Percentiles rank a stretch among this genome's conserved stretches.
These are phyloP conservation scores for Kurtzmaniella quercitrusa DNA, from an alignment of 1,139 yeast species.

Conservation along the genomic window DNA sequence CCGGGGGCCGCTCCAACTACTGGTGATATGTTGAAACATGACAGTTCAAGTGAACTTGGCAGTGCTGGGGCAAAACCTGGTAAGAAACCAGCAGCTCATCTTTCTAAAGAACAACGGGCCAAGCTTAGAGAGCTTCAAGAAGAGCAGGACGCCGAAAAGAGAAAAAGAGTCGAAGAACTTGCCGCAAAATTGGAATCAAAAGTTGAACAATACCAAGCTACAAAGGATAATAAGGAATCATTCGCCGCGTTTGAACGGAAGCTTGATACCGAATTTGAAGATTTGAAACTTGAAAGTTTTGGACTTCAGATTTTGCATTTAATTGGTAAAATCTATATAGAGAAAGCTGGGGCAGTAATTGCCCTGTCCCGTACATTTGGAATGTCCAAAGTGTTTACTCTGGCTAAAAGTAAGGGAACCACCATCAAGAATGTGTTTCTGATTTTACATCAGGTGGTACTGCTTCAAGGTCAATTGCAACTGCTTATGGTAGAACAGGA, in stretches of 20 bases:
- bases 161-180: slow-evolving; percentile 52
- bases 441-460: slow-evolving; percentile 39
- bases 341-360: slow-evolving; percentile 49
- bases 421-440: slow-evolving; percentile 36
- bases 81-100: slow-evolving; percentile 31
- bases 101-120: slow-evolving; percentile 51
- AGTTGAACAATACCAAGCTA: slow-evolving; percentile 33
- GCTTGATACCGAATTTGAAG: slow-evolving; percentile 58
- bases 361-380: slow-evolving; percentile 40
- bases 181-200: slow-evolving; percentile 41
- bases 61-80: slow-evolving; percentile 14
- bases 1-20: slow-evolving; percentile 1
- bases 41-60: slow-evolving; percentile 8
- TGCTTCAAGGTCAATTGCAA: slow-evolving; percentile 38
- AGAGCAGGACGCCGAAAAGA: slow-evolving; percentile 52
- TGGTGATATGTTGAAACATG: slow-evolving; percentile 1
- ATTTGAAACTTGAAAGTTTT: slow-evolving; percentile 44
- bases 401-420: slow-evolving; percentile 36
- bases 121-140: slow-evolving; percentile 49
- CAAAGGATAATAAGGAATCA: slow-evolving; percentile 25
- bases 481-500: slow-evolving; percentile 45
- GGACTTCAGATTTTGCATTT: slow-evolving; percentile 46
- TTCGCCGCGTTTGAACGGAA: slow-evolving; percentile 35
- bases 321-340: slow-evolving; percentile 62
- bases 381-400: slow-evolving; percentile 49